Evolutionary conservation across 1,284 basidiomycete species (phyloP), one percentile per base, ranked within the genome.

Genomic region (Taiwanofungus camphoratus): DNA sequence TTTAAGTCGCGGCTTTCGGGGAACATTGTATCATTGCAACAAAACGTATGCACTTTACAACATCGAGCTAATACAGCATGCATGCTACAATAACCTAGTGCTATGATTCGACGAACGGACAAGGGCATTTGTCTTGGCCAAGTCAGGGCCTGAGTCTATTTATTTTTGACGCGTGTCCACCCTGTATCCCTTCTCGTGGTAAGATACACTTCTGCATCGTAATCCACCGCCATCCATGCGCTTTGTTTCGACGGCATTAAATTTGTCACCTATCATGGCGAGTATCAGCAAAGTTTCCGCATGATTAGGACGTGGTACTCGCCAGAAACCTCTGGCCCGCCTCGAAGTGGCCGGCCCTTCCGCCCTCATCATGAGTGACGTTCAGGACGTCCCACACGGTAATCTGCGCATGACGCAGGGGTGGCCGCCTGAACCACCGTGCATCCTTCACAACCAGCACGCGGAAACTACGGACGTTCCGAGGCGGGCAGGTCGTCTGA

Each of bases 311-410:
- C 34, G 27, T n/a, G 32, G 29, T 18, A 65, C 72, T 50, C 46
- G 87, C 91, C 52, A 86, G 55, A 58, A 87, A 95, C 38, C 80
- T 67, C 57, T 82, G 76, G 0, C 87, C 87, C 21, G 75, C 70
- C 24, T 70, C 64, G 52, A 94, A 78, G 2, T 69, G 59, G 5
- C 77, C 82, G 4, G 70, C 64, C 8, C 67, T 66, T 22, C 59
- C 68, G 6, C 69, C 74, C 46, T 85, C 83, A 19, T 67, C 64
- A 13, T 71, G 60, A 0, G 66, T 65, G 18, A 87, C 53, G 7
- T 65, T 68, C 4, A 80, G 64, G 1, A 80, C 82, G 55, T 95
- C 89, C 90, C 91, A 94, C 1, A 92, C 75, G 0, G 86, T 93
- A 37, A 96, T 54, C 58, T 90, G 85, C 0, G 79, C 91, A 1